Conservation (phyloP, 345 rosid genomes). For the Triadica sebifera region DNA sequence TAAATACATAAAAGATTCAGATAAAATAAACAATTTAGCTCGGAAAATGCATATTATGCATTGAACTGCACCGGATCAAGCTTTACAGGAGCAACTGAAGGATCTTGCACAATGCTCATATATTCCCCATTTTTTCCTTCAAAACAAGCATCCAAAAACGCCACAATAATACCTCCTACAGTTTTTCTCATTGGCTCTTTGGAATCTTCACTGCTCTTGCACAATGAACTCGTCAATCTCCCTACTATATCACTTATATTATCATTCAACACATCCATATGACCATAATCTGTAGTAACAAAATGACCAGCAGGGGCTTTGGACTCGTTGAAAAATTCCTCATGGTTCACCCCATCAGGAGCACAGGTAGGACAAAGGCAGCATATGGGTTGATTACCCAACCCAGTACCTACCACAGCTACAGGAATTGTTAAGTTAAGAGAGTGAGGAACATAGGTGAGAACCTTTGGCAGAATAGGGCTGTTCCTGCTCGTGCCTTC, state of each 20-base stretch:
- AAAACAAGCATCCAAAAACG: conserved; percentile 31
- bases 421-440: conserved; percentile 31
- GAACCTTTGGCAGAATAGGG: conserved; percentile 24
- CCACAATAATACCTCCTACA: conserved; percentile 40
- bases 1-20: not conserved
- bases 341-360: conserved; percentile 30
- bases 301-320: conserved; percentile 37
- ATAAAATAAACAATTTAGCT: not conserved
- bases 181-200: conserved; percentile 34
- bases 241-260: conserved; percentile 7
- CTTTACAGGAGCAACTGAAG: conserved; percentile 28
- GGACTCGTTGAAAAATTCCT: conserved; percentile 32
- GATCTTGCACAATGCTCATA: conserved; percentile 16
- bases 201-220: conserved; percentile 21
- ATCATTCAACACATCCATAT: conserved; percentile 44
- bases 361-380: conserved; percentile 23
- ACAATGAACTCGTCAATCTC: not conserved
- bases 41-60: not conserved
- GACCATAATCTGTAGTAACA: conserved; percentile 36
- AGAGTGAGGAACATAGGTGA: conserved; percentile 17
- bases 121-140: conserved; percentile 20
- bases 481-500: conserved; percentile 12
- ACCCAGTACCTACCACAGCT: conserved; percentile 33
- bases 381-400: conserved; percentile 17
- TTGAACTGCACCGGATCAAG: conserved; percentile 19